phyloP scores from a whole-genome alignment of 257 asterid species.

The Primulina tabacum region DNA sequence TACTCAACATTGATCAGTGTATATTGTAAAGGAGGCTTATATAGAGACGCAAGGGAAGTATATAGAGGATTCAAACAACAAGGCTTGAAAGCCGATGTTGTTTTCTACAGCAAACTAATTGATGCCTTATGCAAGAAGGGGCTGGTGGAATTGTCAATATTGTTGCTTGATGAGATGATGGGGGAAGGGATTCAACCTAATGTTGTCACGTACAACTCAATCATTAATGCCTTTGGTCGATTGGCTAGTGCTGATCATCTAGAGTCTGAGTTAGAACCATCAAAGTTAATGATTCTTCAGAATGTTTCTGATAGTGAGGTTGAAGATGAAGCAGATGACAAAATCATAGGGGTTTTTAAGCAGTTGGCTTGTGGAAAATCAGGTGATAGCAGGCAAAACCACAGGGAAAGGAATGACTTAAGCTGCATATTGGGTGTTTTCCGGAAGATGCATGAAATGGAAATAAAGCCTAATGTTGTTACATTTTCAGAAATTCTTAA shows the following conservation, averaged over 20 bases:
- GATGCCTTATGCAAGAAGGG: constrained; percentile 94
- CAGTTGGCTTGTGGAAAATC: constrained; percentile 58
- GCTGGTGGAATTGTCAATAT: constrained; percentile 65
- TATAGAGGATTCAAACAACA: constrained; percentile 68
- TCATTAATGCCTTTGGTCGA: constrained; percentile 84
- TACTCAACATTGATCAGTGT: constrained; percentile 82
- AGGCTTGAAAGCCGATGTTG: constrained; percentile 91
- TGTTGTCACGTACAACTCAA: constrained; percentile 91
- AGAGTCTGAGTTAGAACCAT: constrained; percentile 37
- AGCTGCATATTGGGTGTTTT: constrained; percentile 70
- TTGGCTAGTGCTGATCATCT: constrained; percentile 36
- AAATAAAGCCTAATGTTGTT: constrained; percentile 92
- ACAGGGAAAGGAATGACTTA: constrained; percentile 50
- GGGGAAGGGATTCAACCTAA: constrained; percentile 86
- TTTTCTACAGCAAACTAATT: constrained; percentile 83
- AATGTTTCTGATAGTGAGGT: constrained; percentile 23
- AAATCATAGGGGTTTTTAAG: constrained; percentile 54
- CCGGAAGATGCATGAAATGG: constrained; percentile 83
- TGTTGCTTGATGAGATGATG: constrained; percentile 89
- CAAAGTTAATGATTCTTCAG: constrained; percentile 24
- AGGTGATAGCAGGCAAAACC: constrained; percentile 31
- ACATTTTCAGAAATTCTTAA: constrained; percentile 91
- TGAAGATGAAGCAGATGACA: constrained; percentile 44
- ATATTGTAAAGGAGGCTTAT: constrained; percentile 74
- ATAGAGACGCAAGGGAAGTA: constrained; percentile 60